Evolutionary conservation across 129 eudicot species (phyloP), one percentile per base, ranked within the genome.

Genomic region (Lonicera japonica): DNA sequence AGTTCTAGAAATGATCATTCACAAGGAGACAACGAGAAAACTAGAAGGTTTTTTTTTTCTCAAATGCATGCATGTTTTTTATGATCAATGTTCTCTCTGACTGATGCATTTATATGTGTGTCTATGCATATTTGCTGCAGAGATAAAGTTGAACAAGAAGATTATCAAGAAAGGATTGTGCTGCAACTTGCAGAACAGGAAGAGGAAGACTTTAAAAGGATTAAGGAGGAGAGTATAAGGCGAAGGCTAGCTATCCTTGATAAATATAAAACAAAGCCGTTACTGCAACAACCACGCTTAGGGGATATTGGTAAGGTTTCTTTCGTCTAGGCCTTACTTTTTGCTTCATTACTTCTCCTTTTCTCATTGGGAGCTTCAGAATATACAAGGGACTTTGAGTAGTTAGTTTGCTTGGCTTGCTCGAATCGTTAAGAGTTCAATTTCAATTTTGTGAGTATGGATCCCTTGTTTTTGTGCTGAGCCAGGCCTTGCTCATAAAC

Each of bases 181-280:
- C 69, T 92, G 77, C 80, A 88, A 68, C 71, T 70, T 61, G 89
- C 68, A 7, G 96, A 88, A 54, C 95, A 88, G 56, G 95, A 90
- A 56, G 99, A 91, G 58, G 96, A 91, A 63, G 97, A 91, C 62
- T 66, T 92, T 60, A 84, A 88, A 56, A 85, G 79, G 85, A 82
- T 92, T 55, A 88, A 85, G 72, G 96, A 92, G 81, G 96, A 92
- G 85, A 92, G 99, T 66, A 82, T 96, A 78, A 88, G 88, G 71
- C 83, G 94, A 48, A 90, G 73, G 72, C 87, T 83, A 67, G 97
- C 97, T 39, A 92, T 92, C 36, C 88, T 88, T 74, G 95, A 92
- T 72, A 92, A 92, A 74, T 92, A 87, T 74, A 88, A 73, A 78
- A 70, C 73, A 59, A 69, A 78, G 71, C 53, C 75, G 39, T 77